Evolutionary conservation across 352 stramenopile species (phyloP), one percentile per base, ranked within the genome.

Genomic region (Phytophthora hibernalis): DNA sequence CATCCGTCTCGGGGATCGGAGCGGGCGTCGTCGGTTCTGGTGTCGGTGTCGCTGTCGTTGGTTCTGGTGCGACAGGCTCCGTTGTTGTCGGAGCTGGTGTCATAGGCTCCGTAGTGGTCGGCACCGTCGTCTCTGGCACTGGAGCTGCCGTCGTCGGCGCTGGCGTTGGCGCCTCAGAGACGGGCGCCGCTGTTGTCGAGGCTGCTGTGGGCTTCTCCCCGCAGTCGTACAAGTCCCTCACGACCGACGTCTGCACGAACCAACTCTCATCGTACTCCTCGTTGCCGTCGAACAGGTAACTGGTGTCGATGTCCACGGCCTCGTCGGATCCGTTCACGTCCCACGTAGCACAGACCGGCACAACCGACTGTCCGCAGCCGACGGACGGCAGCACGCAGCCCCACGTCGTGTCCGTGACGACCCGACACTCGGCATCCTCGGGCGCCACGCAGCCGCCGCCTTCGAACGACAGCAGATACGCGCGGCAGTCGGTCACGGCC

Each of bases 381-480:
- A 76, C 37, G 3, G 70, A 72, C 24, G 24, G 24, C 24, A 28
- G 24, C 24, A 28, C 24, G 24, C 24, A 28, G 24, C 24, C 70
- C 74, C 74, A 82, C 12, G 70, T 67, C 20, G 35, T 51, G 0
- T 43, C 62, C 11, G 22, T n/a, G 21, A 82, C 51, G 28, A 75
- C 48, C 18, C 38, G 42, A 31, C 74, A 82, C 37, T 68, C 57
- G 31, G 70, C 62, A 22, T 79, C 62, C 35, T 82, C 74, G 5
- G 52, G 68, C 5, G 64, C 55, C 20, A 76, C 48, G 50, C 74
- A 82, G 21, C 37, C 33, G 8, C 22, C 61, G 50, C 43, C 55
- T 15, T 72, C 30, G 51, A 71, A 89, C 11, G 72, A 80, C 26
- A 76, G 51, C 35, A 87, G 49, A 45, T 68, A 73, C 45, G 61